Evolutionary conservation across 1,139 yeast species (phyloP).

Genomic region (Meyerozyma guilliermondii): DNA sequence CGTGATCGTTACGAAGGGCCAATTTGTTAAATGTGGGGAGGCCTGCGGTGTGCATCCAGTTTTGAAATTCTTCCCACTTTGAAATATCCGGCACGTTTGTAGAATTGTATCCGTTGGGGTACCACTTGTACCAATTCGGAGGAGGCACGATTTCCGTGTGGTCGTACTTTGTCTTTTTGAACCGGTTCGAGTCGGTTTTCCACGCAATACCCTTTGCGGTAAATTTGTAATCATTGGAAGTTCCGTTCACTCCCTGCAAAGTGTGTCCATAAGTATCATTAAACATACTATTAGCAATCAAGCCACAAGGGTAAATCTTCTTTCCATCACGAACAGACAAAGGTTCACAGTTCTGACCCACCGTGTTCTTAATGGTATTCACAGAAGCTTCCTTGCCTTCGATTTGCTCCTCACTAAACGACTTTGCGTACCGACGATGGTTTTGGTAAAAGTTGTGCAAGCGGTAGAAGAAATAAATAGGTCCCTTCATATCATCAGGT

Average conservation of each 20-base stretch:
- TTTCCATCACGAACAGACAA: conserved; percentile 53
- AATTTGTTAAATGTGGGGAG: conserved; percentile 80
- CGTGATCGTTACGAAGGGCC: conserved; percentile 73
- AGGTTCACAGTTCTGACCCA: conserved; percentile 88
- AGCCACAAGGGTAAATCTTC: conserved; percentile 86
- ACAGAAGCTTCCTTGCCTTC: conserved; percentile 66
- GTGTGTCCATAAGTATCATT: conserved; percentile 70
- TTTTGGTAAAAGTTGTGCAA: conserved; percentile 83
- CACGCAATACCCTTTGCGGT: conserved; percentile 78
- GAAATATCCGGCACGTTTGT: conserved; percentile 80
- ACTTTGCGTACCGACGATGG: conserved; percentile 89
- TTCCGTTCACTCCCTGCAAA: conserved; percentile 46
- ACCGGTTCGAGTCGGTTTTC: conserved; percentile 74
- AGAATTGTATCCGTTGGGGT: conserved; percentile 85
- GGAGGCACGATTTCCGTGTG: conserved; percentile 83
- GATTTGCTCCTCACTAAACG: conserved; percentile 86
- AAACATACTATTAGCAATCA: conserved; percentile 88
- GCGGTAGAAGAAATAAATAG: conserved; percentile 76
- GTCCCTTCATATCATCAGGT: conserved; percentile 70
- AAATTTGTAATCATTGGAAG: conserved; percentile 51
- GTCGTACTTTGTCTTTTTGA: conserved; percentile 71
- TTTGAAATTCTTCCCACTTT: conserved; percentile 79
- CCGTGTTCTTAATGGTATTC: conserved; percentile 54
- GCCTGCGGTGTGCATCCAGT: conserved; percentile 97
- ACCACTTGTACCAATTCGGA: conserved; percentile 83